Evolutionary conservation across 2,329 filamentous ascomycete genomes (phyloP), one percentile per base, ranked within the genome.

Genomic region (Sporothrix protearum): DNA sequence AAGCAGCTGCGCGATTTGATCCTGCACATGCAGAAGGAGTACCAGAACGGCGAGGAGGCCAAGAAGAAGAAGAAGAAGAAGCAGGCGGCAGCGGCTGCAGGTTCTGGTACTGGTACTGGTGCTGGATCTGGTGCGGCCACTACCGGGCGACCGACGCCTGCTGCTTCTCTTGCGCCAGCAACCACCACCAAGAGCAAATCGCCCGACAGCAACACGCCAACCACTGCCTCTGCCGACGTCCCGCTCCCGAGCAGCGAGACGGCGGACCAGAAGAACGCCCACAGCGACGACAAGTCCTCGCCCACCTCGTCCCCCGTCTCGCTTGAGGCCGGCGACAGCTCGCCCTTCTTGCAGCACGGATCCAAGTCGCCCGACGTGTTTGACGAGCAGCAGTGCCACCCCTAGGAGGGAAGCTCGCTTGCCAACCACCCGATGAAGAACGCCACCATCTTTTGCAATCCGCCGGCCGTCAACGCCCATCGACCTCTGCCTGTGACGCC

Each of bases 1-100:
- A 80, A 80, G 45, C 82, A 87, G 5, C 88, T 97, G 55, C 88
- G 93, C 39, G 79, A 87, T 0, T 84, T 91, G 51, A 84, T 97
- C 0, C 85, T 93, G 68, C 74, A 81, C 0, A 82, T 95, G 22
- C 87, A 92, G 71, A 77, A 82, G 8, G 82, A 88, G 74, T 90
- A 91, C 75, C 83, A 85, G 59, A 77, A 79, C 19, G 78, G 83
- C 51, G 77, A 78, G 19, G 80, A 81, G 42, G 82, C 79, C 68
- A 80, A 80, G 47, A 77, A 78, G 72, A 80, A 79, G 73, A 69
- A 68, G 66, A 69, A 59, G 55, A 68, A 57, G 22, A 28, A 10
- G 59, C 33, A 19, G n/a, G 59, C 19, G 12, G 36, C 39, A 0
- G 9, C 16, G 42, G 39, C 28, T 39, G 25, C 36, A 5, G 4